A percentile compares a stretch with the other conserved stretches of the same genome.
phyloP scores from a whole-genome alignment of 108 stramenopile genomes.

The Nannochloropsis oceanica region DNA sequence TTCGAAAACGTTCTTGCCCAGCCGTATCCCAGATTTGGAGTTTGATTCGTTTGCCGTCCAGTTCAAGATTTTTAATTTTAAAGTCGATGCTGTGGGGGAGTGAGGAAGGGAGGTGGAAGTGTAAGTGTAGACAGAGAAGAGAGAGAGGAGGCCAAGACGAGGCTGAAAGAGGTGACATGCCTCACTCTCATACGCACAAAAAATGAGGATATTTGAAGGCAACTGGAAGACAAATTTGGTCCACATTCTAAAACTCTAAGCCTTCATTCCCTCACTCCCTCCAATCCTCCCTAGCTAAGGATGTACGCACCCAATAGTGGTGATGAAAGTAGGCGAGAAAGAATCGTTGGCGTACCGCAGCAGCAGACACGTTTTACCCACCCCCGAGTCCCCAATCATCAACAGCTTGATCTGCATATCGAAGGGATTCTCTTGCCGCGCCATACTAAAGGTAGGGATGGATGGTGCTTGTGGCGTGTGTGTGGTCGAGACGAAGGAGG shows the following conservation, averaged over 20 bases:
- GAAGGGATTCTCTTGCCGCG: conserved; percentile 48
- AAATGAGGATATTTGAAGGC: too few species aligned
- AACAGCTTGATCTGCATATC: conserved; percentile 98
- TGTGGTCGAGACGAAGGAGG: too few species aligned
- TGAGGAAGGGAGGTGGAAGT: background rate
- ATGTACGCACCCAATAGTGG: conserved; percentile 39
- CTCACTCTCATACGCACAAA: too few species aligned
- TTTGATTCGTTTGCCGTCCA: conserved; percentile 48
- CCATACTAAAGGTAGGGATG: background rate
- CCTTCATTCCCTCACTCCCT: background rate
- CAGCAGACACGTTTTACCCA: conserved; percentile 95
- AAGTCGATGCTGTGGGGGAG: conserved; percentile 34
- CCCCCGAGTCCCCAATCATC: conserved; percentile 95
- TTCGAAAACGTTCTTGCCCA: conserved; percentile 46
- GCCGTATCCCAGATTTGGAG: conserved; percentile 60
- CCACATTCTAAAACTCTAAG: background rate
- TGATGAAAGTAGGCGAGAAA: conserved; percentile 59
- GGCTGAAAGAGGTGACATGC: too few species aligned
- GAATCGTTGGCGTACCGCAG: conserved; percentile 97
- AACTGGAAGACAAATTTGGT: too few species aligned
- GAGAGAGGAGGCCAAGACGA: background rate
- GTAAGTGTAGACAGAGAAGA: background rate
- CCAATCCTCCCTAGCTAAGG: background rate
- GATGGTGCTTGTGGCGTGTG: too few species aligned
- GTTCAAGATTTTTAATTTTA: conserved; percentile 48